Evolutionary conservation across 768 basidiomycete species (phyloP).

Genomic region (Coprinellus micaceus): DNA sequence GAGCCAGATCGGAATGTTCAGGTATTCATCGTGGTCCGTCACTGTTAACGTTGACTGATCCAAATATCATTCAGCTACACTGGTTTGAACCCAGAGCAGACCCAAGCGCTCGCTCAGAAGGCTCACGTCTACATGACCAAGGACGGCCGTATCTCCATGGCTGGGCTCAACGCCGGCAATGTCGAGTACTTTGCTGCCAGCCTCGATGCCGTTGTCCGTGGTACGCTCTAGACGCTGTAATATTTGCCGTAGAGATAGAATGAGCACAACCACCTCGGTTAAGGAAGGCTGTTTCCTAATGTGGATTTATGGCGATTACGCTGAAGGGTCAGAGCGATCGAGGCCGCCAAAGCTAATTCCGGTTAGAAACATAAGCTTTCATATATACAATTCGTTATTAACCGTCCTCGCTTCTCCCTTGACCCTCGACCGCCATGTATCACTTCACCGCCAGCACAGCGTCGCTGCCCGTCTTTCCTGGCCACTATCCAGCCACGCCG

Average conservation of each 20-base stretch:
- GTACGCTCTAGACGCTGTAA: slow-evolving; percentile 50
- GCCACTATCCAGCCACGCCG: slow-evolving; percentile 9
- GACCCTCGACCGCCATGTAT: slow-evolving; percentile 6
- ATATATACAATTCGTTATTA: slow-evolving; percentile 1
- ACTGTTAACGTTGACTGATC: neutral
- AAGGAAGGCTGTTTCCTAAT: slow-evolving; percentile 9
- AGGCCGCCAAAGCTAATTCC: neutral
- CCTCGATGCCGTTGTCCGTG: slow-evolving; percentile 79
- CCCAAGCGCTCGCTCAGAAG: slow-evolving; percentile 78
- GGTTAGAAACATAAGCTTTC: slow-evolving; percentile 7
- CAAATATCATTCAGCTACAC: slow-evolving; percentile 59
- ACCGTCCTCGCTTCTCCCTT: neutral
- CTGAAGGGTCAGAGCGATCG: neutral
- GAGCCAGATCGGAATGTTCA: slow-evolving; percentile 97
- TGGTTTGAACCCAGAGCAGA: slow-evolving; percentile 75
- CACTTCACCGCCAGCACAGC: slow-evolving; percentile 5
- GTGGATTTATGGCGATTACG: neutral
- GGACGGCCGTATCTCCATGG: slow-evolving; percentile 93
- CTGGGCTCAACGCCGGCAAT: slow-evolving; percentile 80
- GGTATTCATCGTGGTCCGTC: slow-evolving; percentile 45
- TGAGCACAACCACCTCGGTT: slow-evolving; percentile 8
- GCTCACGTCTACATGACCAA: slow-evolving; percentile 94
- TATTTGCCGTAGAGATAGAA: slow-evolving; percentile 5
- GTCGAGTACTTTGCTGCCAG: slow-evolving; percentile 88
- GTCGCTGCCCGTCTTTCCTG: slow-evolving; percentile 9